phyloP scores from a whole-genome alignment of 1,284 basidiomycete genomes.

The Trichosporon ovoides region DNA sequence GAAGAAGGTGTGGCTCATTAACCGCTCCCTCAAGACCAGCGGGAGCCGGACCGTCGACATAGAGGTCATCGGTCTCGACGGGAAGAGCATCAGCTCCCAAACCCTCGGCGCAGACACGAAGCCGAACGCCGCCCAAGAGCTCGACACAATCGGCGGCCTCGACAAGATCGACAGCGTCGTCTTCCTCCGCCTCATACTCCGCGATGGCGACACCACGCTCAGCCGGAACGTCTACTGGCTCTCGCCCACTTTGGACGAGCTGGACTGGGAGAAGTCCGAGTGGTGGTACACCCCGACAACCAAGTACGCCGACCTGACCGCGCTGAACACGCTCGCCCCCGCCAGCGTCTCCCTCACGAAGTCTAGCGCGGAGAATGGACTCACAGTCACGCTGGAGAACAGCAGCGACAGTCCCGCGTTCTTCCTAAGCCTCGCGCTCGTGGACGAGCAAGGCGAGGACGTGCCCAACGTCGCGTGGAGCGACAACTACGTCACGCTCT shows the following conservation, averaged over 20 bases:
- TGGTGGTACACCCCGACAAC: background rate
- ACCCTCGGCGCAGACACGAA: background rate
- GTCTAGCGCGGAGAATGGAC: background rate
- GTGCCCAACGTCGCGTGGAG: background rate
- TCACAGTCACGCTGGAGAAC: background rate
- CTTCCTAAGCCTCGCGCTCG: background rate
- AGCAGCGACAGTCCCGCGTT: conserved; percentile 5
- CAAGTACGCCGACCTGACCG: background rate
- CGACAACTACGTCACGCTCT: conserved; percentile 4
- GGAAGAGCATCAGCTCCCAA: background rate
- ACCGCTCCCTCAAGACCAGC: background rate
- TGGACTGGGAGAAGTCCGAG: background rate
- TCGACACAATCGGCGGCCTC: background rate
- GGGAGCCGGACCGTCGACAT: background rate
- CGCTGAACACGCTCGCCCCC: background rate
- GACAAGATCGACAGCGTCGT: background rate
- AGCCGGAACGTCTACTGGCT: conserved; percentile 4
- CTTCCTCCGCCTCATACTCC: background rate
- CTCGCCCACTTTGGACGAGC: too few species aligned
- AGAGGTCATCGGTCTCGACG: background rate
- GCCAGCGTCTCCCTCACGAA: background rate
- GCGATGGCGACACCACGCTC: background rate
- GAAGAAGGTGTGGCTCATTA: background rate
- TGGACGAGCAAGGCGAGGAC: background rate
- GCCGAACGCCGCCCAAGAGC: background rate